These are phyloP conservation scores for Alnus glutinosa DNA, from an alignment of 306 rosid species.

Conservation along the genomic window DNA sequence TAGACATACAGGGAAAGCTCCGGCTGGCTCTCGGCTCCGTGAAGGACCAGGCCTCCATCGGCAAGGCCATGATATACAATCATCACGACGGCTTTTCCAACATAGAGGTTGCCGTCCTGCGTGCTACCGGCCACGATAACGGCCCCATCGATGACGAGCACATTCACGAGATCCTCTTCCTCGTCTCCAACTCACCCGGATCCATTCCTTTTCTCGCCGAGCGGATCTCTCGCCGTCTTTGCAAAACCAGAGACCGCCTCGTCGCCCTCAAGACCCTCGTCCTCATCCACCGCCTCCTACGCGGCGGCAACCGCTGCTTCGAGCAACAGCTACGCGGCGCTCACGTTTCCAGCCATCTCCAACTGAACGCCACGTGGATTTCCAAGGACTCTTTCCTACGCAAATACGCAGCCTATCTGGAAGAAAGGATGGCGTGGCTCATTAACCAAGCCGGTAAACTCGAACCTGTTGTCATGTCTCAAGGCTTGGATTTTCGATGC, in stretches of 20 bases:
- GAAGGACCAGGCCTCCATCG: constrained; percentile 64
- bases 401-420: constrained; percentile 49
- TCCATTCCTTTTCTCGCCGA: constrained; percentile 61
- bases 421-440: constrained; percentile 61
- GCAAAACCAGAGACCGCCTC: constrained; percentile 48
- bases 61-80: constrained; percentile 55
- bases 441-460: constrained; percentile 70
- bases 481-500: constrained; percentile 45
- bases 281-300: constrained; percentile 56
- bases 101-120: constrained; percentile 59
- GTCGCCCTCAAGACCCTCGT: constrained; percentile 64
- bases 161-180: constrained; percentile 69
- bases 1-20: constrained; percentile 51
- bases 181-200: constrained; percentile 51
- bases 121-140: constrained; percentile 54
- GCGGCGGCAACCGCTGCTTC: constrained; percentile 57
- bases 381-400: constrained; percentile 42
- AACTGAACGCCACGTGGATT: constrained; percentile 36
- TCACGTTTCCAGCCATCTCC: constrained; percentile 52
- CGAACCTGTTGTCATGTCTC: constrained; percentile 43
- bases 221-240: constrained; percentile 48
- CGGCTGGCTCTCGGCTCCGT: constrained; percentile 49
- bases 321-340: constrained; percentile 52
- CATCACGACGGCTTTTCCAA: constrained; percentile 48
- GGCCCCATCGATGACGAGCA: constrained; percentile 55